These are phyloP conservation scores for Coemansia sp. DNA, from an alignment of 192 early-diverging fungal species.

Conservation along the genomic window DNA sequence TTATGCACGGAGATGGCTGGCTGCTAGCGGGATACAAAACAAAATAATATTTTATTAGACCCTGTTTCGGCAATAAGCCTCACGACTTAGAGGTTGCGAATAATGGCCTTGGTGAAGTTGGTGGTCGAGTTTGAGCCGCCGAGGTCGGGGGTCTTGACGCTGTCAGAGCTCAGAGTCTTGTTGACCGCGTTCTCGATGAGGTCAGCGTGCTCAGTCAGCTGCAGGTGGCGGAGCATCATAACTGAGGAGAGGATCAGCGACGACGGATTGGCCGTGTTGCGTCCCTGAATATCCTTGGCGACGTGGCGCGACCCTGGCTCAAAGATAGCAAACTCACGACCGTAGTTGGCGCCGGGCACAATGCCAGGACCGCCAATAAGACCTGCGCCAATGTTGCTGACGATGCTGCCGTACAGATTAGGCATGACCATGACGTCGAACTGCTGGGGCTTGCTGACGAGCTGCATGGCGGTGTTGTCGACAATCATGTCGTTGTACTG, in stretches of 20 bases:
- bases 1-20: not conserved
- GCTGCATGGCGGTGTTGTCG: slow-evolving; percentile 99
- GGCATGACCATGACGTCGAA: slow-evolving; percentile 99
- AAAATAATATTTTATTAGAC: not conserved
- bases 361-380: slow-evolving; percentile 95
- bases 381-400: slow-evolving; percentile 96
- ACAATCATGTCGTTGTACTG: slow-evolving; percentile 99
- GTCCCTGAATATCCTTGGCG: slow-evolving; percentile 91
- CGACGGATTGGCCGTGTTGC: slow-evolving; percentile 95
- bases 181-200: slow-evolving; percentile 86
- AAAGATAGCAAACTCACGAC: slow-evolving; percentile 95
- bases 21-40: not conserved
- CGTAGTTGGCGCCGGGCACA: slow-evolving; percentile 97
- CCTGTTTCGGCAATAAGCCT: not conserved
- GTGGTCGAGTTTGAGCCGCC: slow-evolving; percentile 85
- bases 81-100: slow-evolving; percentile 54
- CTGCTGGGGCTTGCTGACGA: slow-evolving; percentile 95
- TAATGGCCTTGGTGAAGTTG: slow-evolving; percentile 91
- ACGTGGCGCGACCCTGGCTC: slow-evolving; percentile 99
- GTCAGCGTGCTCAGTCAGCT: slow-evolving; percentile 85
- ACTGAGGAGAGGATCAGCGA: slow-evolving; percentile 90
- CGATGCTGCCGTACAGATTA: slow-evolving; percentile 99
- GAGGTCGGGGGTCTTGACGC: slow-evolving; percentile 81
- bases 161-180: slow-evolving; percentile 81
- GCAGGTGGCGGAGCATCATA: slow-evolving; percentile 94